phyloP scores from a whole-genome alignment of 257 asterid genomes.

The Solanum sitiens region DNA sequence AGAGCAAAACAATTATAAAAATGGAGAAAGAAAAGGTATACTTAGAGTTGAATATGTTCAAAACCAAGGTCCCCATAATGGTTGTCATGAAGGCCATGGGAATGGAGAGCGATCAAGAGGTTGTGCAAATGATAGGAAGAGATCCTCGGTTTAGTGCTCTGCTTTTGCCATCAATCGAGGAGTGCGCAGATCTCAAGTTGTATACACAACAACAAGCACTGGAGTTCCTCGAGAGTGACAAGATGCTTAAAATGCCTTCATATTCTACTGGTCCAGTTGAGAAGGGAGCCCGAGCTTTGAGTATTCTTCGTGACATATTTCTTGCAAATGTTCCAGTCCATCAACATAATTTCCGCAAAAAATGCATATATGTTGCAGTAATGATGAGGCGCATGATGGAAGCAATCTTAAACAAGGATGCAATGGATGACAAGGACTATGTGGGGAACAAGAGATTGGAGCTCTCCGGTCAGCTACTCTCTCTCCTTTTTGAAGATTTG shows the following conservation, averaged over 20 bases:
- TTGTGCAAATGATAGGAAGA: conserved; percentile 96
- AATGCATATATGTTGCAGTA: conserved; percentile 90
- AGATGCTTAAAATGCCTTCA: conserved; percentile 31
- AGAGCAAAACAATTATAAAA: conserved; percentile 70
- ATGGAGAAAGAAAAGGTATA: conserved; percentile 88
- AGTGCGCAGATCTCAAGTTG: conserved; percentile 53
- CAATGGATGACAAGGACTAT: conserved; percentile 98
- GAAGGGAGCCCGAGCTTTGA: conserved; percentile 65
- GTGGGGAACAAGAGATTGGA: conserved; percentile 96
- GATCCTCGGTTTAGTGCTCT: conserved; percentile 84
- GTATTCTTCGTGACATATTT: conserved; percentile 53
- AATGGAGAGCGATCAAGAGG: conserved; percentile 97
- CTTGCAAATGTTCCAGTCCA: conserved; percentile 77
- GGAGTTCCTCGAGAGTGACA: conserved; percentile 54
- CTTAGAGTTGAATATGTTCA: conserved; percentile 54
- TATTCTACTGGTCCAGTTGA: conserved; percentile 10
- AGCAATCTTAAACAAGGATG: conserved; percentile 87
- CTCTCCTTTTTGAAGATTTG: conserved; percentile 91
- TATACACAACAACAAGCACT: conserved; percentile 68
- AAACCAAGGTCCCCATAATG: conserved; percentile 90
- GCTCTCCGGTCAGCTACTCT: conserved; percentile 80
- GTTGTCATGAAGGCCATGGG: conserved; percentile 94
- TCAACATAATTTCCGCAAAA: conserved; percentile 64
- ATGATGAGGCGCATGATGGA: conserved; percentile 98
- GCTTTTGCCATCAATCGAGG: conserved; percentile 93